Evolutionary conservation across 176 grass and related monocot genomes (phyloP).

Genomic region (Phragmites australis): DNA sequence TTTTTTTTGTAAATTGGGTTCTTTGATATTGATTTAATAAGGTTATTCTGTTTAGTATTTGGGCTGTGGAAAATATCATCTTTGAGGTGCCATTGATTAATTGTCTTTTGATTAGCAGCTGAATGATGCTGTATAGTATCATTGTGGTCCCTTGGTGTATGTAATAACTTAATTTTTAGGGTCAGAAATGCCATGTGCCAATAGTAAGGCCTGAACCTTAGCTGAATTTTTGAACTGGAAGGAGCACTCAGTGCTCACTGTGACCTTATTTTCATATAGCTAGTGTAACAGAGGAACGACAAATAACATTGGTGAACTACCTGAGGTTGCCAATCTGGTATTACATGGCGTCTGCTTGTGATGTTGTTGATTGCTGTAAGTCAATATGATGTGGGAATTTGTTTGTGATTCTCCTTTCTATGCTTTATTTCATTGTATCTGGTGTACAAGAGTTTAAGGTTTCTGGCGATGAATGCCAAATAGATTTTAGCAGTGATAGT

Average conservation of each 20-base stretch:
- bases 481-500: background rate
- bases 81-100: background rate
- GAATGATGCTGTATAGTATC: background rate
- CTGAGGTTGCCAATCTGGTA: conserved; percentile 3
- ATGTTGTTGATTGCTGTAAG: conserved; percentile 1
- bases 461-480: background rate
- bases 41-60: background rate
- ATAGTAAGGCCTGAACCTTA: background rate
- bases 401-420: background rate
- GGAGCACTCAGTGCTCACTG: background rate
- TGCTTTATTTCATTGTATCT: background rate
- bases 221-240: background rate
- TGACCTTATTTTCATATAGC: background rate
- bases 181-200: background rate
- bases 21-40: background rate
- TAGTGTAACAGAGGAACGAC: background rate
- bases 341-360: background rate
- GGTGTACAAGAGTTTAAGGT: background rate
- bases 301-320: background rate
- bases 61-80: background rate
- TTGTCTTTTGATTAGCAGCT: background rate
- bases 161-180: background rate
- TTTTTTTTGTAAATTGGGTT: background rate
- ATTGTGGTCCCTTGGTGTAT: background rate
- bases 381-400: conserved; percentile 6